Conservation (phyloP, 805 yeast species). For the Peterozyma xylosa region DNA sequence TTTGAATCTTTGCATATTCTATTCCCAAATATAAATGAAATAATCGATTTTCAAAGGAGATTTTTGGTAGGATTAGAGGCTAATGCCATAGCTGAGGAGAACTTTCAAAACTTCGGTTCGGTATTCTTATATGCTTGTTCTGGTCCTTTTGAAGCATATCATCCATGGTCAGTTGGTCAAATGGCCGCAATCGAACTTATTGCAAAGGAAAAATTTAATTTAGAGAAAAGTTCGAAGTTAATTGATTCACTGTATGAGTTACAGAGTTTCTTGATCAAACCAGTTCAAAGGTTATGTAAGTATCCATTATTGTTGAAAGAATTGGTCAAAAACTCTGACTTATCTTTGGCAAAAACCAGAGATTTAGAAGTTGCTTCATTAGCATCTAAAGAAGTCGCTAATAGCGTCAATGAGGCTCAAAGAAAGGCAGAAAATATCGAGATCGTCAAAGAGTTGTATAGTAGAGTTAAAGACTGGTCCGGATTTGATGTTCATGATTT, state of each 20-base stretch:
- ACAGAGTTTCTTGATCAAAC: slow-evolving; percentile 84
- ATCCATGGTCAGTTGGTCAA: slow-evolving; percentile 92
- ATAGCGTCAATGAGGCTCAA: slow-evolving; percentile 87
- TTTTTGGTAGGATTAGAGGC: slow-evolving; percentile 85
- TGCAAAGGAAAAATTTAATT: slow-evolving; percentile 48
- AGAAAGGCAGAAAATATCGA: slow-evolving; percentile 83
- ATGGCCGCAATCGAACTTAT: slow-evolving; percentile 80
- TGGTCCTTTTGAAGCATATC: slow-evolving; percentile 79
- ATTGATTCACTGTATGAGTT: slow-evolving; percentile 84
- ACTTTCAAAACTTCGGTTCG: slow-evolving; percentile 82
- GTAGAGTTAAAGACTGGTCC: slow-evolving; percentile 84
- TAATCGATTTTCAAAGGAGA: slow-evolving; percentile 88
- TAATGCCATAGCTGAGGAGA: slow-evolving; percentile 66
- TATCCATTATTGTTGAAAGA: slow-evolving; percentile 82
- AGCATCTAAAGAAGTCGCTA: slow-evolving; percentile 78
- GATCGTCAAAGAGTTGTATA: slow-evolving; percentile 57
- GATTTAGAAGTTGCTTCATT: slow-evolving; percentile 68
- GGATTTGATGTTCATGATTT: slow-evolving; percentile 74
- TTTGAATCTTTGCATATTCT: slow-evolving; percentile 74
- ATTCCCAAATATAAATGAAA: slow-evolving; percentile 77
- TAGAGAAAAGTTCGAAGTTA: slow-evolving; percentile 45
- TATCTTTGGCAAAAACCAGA: slow-evolving; percentile 41
- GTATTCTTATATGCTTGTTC: slow-evolving; percentile 75
- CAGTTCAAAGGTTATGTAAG: slow-evolving; percentile 93
- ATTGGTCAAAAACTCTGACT: slow-evolving; percentile 58